Evolutionary conservation across 345 rosid species (phyloP), one percentile per base, ranked within the genome.

Genomic region (Boechera stricta): DNA sequence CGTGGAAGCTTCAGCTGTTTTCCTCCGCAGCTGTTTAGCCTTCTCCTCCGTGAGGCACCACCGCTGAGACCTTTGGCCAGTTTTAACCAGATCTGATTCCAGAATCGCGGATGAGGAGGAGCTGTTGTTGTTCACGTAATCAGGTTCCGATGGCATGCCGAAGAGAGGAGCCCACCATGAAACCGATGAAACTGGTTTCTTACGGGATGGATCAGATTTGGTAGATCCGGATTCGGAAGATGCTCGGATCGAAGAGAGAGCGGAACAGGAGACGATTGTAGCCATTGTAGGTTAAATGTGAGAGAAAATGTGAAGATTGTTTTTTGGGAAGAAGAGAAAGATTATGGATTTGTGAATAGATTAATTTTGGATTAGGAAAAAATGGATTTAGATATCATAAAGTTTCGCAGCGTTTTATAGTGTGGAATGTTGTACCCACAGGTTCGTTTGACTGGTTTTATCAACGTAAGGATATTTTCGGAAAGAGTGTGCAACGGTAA

Each of bases 41-140:
- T 90, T 88, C 85, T 88, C 90, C 69, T 87, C 91, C 45, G 93
- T 88, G 84, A 88, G 89, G 44, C 87, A 66, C 15, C 93, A 85
- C 5, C 52, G 79, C 4, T 75, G 42, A 76, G 76, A 80, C 31
- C 84, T 79, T 24, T 82, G 42, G 31, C 81, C 69, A 26, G 70
- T 8, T 8, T 67, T 74, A 32, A 21, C 68, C 61, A 59, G 71
- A 28, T 73, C 63, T 2, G 74, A 47, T 10, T 31, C 60, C 1
- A 7, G 58, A 45, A 7, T 74, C 16, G 29, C 51, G 33, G 68
- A 39, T 49, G 47, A 76, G 6, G 62, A 12, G 45, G 24, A 35
- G 56, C 0, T 7, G 47, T 11, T 28, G 67, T 61, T 7, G 69
- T 49, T 72, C 7, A 90, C 69, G 88, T 90, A 88, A 70, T 86